Conservation (phyloP, 2,329 filamentous ascomycete species). For the Colletotrichum sansevieriae region DNA sequence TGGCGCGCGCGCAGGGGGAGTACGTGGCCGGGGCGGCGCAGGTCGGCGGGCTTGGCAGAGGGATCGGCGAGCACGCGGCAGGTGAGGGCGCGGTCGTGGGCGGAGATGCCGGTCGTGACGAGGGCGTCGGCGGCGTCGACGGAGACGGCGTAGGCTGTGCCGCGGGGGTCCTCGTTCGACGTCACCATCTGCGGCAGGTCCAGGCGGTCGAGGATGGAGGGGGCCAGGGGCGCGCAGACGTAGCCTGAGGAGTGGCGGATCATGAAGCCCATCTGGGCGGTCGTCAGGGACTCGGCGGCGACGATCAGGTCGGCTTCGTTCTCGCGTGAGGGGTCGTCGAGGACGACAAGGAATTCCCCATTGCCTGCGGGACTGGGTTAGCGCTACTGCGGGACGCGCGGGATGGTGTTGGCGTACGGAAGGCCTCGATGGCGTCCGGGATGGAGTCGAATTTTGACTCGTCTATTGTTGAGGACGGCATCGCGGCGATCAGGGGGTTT, state of each 20-base stretch:
- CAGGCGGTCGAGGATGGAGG: conserved; percentile 76
- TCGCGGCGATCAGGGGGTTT: conserved; percentile 47
- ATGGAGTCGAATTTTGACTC: conserved; percentile 72
- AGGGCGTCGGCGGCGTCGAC: conserved; percentile 81
- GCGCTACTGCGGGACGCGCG: conserved; percentile 18
- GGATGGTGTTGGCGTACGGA: conserved; percentile 65
- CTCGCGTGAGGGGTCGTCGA: conserved; percentile 92
- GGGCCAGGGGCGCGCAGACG: conserved; percentile 87
- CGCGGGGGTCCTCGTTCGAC: conserved; percentile 81
- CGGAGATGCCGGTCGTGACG: conserved; percentile 90
- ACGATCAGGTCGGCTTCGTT: conserved; percentile 99
- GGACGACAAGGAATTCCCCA: conserved; percentile 95
- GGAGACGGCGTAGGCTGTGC: conserved; percentile 93
- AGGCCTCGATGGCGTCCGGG: conserved; percentile 73
- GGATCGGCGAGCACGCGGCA: conserved; percentile 83
- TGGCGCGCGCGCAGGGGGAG: conserved; percentile 83
- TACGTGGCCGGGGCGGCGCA: conserved; percentile 90
- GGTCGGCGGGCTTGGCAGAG: conserved; percentile 65
- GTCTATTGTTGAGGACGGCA: conserved; percentile 66
- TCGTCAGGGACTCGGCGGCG: conserved; percentile 84
- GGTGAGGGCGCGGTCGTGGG: conserved; percentile 86
- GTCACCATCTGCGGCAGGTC: conserved; percentile 90
- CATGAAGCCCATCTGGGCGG: conserved; percentile 95
- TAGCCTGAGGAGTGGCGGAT: conserved; percentile 91
- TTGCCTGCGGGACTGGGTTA: conserved; percentile 61